Evolutionary conservation across 345 rosid species (phyloP).

Genomic region (Salix suchowensis): DNA sequence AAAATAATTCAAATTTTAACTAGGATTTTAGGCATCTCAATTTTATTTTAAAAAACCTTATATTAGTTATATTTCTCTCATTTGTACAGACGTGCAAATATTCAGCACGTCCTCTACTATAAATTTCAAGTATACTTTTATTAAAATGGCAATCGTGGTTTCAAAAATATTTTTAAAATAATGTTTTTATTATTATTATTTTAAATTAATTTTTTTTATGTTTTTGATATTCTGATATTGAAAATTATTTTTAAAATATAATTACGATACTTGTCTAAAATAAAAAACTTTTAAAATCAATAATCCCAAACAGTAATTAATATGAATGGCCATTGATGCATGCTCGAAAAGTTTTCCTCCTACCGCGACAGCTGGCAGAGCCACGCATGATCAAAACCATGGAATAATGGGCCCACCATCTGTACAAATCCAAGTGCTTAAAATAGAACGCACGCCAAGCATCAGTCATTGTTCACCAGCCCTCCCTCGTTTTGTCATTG

Average conservation of each 20-base stretch:
- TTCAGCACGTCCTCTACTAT: neutral
- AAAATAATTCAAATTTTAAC: neutral
- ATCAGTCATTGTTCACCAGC: constrained; percentile 1
- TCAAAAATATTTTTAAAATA: too few relatives aligned
- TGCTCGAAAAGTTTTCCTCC: neutral
- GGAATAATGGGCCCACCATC: neutral
- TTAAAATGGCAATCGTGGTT: neutral
- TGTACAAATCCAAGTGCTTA: neutral
- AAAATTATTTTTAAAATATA: too few relatives aligned
- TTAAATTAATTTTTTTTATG: too few relatives aligned
- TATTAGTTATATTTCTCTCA: too few relatives aligned
- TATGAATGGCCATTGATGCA: neutral
- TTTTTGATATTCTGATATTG: too few relatives aligned
- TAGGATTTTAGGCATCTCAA: too few relatives aligned
- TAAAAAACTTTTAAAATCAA: too few relatives aligned
- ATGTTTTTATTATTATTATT: too few relatives aligned
- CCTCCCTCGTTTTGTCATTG: constrained; percentile 9
- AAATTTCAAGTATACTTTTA: neutral
- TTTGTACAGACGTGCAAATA: neutral
- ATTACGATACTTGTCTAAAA: too few relatives aligned
- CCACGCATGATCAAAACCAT: neutral
- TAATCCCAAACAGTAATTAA: too few relatives aligned
- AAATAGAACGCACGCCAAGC: neutral
- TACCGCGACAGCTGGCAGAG: neutral
- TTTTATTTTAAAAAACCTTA: too few relatives aligned